Evolutionary conservation across 306 rosid genomes (phyloP), one percentile per base, ranked within the genome.

Genomic region (Prunus fruticosa): DNA sequence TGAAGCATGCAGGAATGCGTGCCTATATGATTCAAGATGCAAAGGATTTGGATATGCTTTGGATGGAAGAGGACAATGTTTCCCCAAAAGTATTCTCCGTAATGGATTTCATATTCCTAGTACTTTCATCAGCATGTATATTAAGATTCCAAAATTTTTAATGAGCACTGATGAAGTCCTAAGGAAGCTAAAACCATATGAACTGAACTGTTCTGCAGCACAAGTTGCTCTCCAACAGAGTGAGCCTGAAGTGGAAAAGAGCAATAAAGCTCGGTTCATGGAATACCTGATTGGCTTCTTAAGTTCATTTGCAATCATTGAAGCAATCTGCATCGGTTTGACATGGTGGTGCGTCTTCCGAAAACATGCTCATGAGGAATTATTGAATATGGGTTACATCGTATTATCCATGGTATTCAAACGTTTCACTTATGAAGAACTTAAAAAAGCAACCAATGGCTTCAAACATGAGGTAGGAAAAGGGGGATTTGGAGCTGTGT

Each of bases 21-120:
- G 83, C 62, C 67, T 81, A 18, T 62, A 4, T 0, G 75, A 75
- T 11, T 49, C 74, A 5, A 67, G 19, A 28, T 84, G 81, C 60
- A 69, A 16, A 15, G 83, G 81, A 10, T 84, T 84, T n/a, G 85
- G 85, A 78, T 81, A 74, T 71, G 22, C 83, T 9, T 14, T 34
- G n/a, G 85, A 74, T 4, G 88, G 88, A 4, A 0, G 0, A 12
- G 88, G 85, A 16, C 28, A 34, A 14, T 84, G 83, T 50, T 84
- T 38, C 52, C 85, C 88, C 0, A 81, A 84, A 66, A 53, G 71
- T 2, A 14, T 18, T 32, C 85, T 81, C 43, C 52, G 49, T 2
- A 84, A 84, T 65, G 85, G 88, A 38, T 71, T 47, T 62, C 23
- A 23, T 23, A 23, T 23, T 23, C 23, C 23, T 23, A 23, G 23